Conservation (phyloP, 768 basidiomycete genomes). For the Gloeopeniophorella convolvens region DNA sequence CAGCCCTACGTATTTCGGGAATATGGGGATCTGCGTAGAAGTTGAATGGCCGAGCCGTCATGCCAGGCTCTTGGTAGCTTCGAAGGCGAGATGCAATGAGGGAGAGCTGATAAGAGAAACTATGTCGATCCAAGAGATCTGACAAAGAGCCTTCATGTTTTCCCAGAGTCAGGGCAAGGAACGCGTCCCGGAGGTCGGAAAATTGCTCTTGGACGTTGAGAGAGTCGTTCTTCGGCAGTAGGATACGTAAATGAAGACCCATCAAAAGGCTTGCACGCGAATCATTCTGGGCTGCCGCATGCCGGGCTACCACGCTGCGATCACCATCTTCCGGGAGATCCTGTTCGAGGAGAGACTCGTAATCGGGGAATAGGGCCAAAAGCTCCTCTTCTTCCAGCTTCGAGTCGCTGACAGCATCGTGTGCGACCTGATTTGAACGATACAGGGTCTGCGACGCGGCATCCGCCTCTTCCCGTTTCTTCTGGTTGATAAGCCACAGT, state of each 20-base stretch:
- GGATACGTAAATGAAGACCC: constrained; percentile 42
- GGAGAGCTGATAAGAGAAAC: constrained; percentile 45
- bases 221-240: constrained; percentile 27
- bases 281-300: constrained; percentile 27
- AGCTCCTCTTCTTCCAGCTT: constrained; percentile 84
- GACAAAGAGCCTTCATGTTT: constrained; percentile 7
- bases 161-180: constrained; percentile 18
- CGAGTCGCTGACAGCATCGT: constrained; percentile 55
- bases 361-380: constrained; percentile 77
- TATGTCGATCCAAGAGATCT: constrained; percentile 40
- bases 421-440: constrained; percentile 48
- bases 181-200: constrained; percentile 9
- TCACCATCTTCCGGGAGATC: neutral
- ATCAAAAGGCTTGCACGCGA: constrained; percentile 37
- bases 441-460: constrained; percentile 71
- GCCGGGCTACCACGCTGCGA: constrained; percentile 8
- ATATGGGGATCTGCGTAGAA: constrained; percentile 83
- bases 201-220: constrained; percentile 23
- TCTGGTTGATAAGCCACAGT: constrained; percentile 82
- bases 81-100: constrained; percentile 39
- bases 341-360: constrained; percentile 43
- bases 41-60: constrained; percentile 38
- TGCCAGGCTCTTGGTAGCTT: constrained; percentile 26
- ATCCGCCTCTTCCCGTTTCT: constrained; percentile 57
- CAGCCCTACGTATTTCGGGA: constrained; percentile 57